These are phyloP conservation scores for Pseudozyma thailandica DNA, from an alignment of 1,284 basidiomycete genomes.

Conservation along the genomic window DNA sequence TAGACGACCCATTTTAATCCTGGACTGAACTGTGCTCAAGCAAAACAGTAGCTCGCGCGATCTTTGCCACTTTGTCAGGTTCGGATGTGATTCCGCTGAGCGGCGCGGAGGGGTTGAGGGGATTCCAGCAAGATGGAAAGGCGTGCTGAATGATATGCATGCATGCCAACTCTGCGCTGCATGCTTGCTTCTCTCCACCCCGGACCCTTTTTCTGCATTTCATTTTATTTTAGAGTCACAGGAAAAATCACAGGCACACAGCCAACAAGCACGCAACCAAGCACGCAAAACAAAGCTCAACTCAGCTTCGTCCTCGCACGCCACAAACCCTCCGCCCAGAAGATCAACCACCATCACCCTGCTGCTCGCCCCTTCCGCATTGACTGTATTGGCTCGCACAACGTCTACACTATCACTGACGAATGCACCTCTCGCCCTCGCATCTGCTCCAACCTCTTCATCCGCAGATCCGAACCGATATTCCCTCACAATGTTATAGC, in stretches of 20 bases:
- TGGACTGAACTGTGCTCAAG: neutral
- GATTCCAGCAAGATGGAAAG: no score
- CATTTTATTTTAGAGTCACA: no score
- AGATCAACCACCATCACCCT: no score
- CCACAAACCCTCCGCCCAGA: conserved; percentile 42
- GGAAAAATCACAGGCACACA: neutral
- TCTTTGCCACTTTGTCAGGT: neutral
- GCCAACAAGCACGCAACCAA: neutral
- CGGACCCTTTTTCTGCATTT: conserved; percentile 17
- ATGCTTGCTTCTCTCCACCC: conserved; percentile 18
- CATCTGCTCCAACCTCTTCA: neutral
- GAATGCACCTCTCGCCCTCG: conserved; percentile 5
- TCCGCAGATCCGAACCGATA: conserved; percentile 2
- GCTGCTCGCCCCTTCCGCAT: no score
- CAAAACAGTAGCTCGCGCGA: neutral
- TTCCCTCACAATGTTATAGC: conserved; percentile 10
- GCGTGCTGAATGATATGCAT: no score
- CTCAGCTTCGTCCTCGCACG: no score
- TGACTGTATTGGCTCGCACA: no score
- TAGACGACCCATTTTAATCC: neutral
- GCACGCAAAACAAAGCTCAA: conserved; percentile 2
- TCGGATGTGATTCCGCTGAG: no score
- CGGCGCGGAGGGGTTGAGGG: neutral
- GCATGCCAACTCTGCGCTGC: neutral
- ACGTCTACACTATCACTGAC: no score